These are phyloP conservation scores for Neolentinus lepideus DNA, from an alignment of 1,284 basidiomycete genomes.

Conservation along the genomic window DNA sequence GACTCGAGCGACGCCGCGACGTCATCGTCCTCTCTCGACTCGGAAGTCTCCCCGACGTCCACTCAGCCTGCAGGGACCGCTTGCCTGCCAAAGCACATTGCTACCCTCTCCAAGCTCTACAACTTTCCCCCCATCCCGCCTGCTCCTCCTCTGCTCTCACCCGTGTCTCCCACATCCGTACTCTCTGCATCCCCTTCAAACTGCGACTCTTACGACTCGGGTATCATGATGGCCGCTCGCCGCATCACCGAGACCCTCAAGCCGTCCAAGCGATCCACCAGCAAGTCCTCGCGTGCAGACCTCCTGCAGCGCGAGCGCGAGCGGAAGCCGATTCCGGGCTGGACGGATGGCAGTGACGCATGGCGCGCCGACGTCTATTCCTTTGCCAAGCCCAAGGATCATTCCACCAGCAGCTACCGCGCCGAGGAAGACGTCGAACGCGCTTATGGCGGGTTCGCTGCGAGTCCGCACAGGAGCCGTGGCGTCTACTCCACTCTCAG, in stretches of 20 bases:
- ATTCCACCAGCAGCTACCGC: constrained; percentile 12
- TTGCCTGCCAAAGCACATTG: constrained; percentile 26
- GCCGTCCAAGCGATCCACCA: constrained; percentile 20
- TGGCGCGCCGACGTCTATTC: constrained; percentile 58
- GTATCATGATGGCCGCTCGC: constrained; percentile 62
- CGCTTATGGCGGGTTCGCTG: constrained; percentile 38
- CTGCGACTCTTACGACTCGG: constrained; percentile 39
- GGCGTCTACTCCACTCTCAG: constrained; percentile 43
- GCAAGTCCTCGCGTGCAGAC: constrained; percentile 3
- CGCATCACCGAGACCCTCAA: constrained; percentile 45
- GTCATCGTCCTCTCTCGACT: constrained; percentile 15
- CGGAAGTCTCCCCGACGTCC: constrained; percentile 21
- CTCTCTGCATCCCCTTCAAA: constrained; percentile 16
- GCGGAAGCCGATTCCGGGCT: constrained; percentile 48
- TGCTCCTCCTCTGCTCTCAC: constrained; percentile 31
- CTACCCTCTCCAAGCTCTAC: constrained; percentile 44
- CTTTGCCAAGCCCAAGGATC: constrained; percentile 26
- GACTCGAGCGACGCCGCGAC: constrained; percentile 28
- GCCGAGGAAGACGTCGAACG: constrained; percentile 17
- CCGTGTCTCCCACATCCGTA: constrained; percentile 18
- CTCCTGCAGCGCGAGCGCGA: constrained; percentile 12
- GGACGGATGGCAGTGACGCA: constrained; percentile 59
- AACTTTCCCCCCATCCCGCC: constrained; percentile 49
- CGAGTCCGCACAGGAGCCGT: constrained; percentile 35
- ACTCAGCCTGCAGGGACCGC: not conserved